Base-by-base conservation (phyloP, 129 eudicot genomes). In the Chrysanthemum makinoi region DNA sequence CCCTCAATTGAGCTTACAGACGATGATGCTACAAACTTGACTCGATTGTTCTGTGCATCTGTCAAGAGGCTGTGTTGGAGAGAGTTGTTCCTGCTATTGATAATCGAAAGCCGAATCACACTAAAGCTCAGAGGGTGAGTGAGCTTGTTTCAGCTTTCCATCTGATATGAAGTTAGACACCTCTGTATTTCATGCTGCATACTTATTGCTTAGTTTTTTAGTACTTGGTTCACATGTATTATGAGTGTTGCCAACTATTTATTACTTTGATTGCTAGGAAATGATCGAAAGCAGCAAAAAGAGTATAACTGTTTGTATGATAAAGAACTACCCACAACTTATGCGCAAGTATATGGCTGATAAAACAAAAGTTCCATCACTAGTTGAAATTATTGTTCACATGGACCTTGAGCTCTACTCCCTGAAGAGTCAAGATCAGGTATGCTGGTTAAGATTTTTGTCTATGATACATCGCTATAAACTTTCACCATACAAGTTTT, bases 391-490 rank as follows among this genome's bases (percentile, higher is more conserved):
- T 65, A 80, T 90, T 58, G 52, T 72, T 62, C 76, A 88, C 79
- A 90, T 88, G 91, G 82, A 95, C 65, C 94, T 95, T 53, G 95
- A 95, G 75, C 94, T 95, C 61, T 95, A 95, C 83, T 95, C 97
- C 72, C 80, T 95, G 60, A 88, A 95, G 80, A 86, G 99, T 67
- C 96, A 95, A 64, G 99, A 95, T 73, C 91, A 95, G 97, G 99
- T 95, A 43, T 43, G 54, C 49, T 13, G 39, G 64, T 62, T 43
- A 22, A 52, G 49, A 10, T 26, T 70, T 24, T 44, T 33, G 57
- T 30, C 52, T 72, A 33, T 53, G 26, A 16, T 22, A 22, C 28
- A 30, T 55, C 12, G 18, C 15, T 63, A 20, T 14, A 8, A 70
- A 28, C 60, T 54, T 72, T 44, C 71, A 6, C 52, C 63, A 3